Evolutionary conservation across 2,329 filamentous ascomycete species (phyloP), one percentile per base, ranked within the genome.

Genomic region (Pseudogymnoascus sp.): DNA sequence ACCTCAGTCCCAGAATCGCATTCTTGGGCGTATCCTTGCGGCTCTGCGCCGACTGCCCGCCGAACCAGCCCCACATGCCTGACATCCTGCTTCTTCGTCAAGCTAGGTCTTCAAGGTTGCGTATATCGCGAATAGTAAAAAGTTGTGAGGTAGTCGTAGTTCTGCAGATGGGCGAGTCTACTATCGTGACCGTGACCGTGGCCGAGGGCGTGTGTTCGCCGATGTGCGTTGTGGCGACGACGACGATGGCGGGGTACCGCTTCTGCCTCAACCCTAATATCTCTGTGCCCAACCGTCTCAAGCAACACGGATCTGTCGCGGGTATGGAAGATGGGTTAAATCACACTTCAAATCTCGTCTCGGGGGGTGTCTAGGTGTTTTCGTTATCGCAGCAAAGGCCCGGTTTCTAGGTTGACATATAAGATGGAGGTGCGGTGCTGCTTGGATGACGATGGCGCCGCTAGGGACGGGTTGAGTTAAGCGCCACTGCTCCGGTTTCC

Each of bases 21-120:
- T 96, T 95, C 84, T 99, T 99, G 64, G 95, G 91, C 66, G 86
- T 89, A 79, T 97, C 91, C 80, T 96, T 96, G 79, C 88, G 87
- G 83, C 91, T 91, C 79, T 92, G 87, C 70, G 87, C 87, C 72
- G 85, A 84, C 69, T 84, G 85, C 73, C 91, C 91, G 77, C 93
- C 92, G 76, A 97, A 96, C 91, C 93, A 97, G 79, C 89, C 86
- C 89, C 90, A 90, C 78, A 90, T 84, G 67, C 81, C 80, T 67
- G 81, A 87, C 85, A 87, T 87, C 68, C 71, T 80, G 72, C 65
- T 66, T 16, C 65, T 66, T 16, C n/a, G 16, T 42, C 40, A 11
- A 40, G 40, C 39, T 42, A 21, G 21, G 21, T 21, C 3, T 21
- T 21, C 21, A 21, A 21, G 21, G 21, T 21, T 21, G 21, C 21